Conservation (phyloP, 441 rosid genomes). For the Populus trichocarpa region DNA sequence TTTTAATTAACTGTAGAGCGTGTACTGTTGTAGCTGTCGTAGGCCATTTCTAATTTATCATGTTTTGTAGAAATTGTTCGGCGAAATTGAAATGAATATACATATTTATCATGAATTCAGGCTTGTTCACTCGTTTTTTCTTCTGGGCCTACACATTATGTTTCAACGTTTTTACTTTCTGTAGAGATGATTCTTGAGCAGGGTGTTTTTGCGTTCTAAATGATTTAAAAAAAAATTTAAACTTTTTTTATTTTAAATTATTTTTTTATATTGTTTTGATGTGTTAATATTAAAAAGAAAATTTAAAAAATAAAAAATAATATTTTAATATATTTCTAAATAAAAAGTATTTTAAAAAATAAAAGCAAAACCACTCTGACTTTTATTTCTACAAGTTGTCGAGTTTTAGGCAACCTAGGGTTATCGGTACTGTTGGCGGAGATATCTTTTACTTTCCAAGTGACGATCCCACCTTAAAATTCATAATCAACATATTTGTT, state of each 20-base stretch:
- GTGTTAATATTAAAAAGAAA: too few relatives aligned
- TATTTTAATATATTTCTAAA: too few relatives aligned
- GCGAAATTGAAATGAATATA: slow-evolving; percentile 10
- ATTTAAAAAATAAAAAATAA: too few relatives aligned
- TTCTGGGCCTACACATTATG: slow-evolving; percentile 1
- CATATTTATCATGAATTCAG: slow-evolving; percentile 9
- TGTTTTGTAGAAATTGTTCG: slow-evolving; percentile 23
- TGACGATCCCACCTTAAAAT: slow-evolving; percentile 17
- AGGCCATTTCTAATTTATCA: slow-evolving; percentile 26
- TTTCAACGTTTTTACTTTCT: slow-evolving; percentile 14
- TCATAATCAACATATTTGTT: neutral
- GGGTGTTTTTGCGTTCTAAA: too few relatives aligned
- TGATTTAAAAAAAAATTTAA: too few relatives aligned
- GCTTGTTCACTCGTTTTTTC: neutral
- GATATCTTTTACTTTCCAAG: slow-evolving; percentile 11
- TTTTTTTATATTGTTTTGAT: too few relatives aligned
- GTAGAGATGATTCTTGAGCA: slow-evolving; percentile 1
- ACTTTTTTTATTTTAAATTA: too few relatives aligned
- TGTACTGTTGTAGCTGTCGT: slow-evolving; percentile 19
- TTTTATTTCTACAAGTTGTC: slow-evolving; percentile 15
- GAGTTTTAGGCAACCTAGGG: slow-evolving; percentile 34
- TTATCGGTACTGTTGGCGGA: slow-evolving; percentile 17
- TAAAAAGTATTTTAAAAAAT: too few relatives aligned
- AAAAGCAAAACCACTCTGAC: slow-evolving; percentile 12
- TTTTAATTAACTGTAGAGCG: slow-evolving; percentile 39